Evolutionary conservation across 2,329 filamentous ascomycete species (phyloP).

Genomic region (Alternaria atra): DNA sequence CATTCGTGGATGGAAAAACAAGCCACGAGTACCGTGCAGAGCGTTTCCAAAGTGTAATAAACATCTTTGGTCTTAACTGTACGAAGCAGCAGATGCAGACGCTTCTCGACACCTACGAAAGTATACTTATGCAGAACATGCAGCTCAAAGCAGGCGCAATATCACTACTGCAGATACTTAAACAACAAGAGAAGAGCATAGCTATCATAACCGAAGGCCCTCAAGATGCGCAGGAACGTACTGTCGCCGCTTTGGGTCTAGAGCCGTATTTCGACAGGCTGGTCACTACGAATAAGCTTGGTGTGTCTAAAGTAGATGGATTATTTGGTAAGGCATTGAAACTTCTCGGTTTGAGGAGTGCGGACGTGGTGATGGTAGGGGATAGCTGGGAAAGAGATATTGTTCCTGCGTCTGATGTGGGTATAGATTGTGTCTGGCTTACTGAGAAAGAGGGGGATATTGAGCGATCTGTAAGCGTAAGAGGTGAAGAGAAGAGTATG

Average conservation of each 20-base stretch:
- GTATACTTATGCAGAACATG: neutral
- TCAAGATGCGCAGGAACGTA: conserved; percentile 59
- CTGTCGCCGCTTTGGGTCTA: conserved; percentile 49
- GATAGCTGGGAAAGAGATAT: conserved; percentile 10
- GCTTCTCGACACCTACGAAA: neutral
- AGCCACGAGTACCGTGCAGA: conserved; percentile 57
- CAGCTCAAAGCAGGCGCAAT: neutral
- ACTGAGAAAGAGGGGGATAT: neutral
- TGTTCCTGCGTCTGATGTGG: neutral
- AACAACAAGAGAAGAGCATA: conserved; percentile 49
- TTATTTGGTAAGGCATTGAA: conserved; percentile 22
- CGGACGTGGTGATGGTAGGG: conserved; percentile 23
- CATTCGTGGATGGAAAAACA: conserved; percentile 57
- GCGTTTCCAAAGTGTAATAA: conserved; percentile 39
- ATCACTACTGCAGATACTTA: neutral
- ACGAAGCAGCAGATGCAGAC: neutral
- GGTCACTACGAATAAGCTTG: conserved; percentile 46
- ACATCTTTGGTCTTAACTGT: neutral
- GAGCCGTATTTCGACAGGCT: conserved; percentile 40
- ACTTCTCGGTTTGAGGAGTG: neutral
- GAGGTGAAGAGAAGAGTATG: neutral
- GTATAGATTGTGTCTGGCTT: neutral
- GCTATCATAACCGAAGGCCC: conserved; percentile 59
- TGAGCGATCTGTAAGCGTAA: neutral
- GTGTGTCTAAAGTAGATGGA: conserved; percentile 41